Conservation (phyloP, 1,139 yeast species). For the Taphrina flavorubra region DNA sequence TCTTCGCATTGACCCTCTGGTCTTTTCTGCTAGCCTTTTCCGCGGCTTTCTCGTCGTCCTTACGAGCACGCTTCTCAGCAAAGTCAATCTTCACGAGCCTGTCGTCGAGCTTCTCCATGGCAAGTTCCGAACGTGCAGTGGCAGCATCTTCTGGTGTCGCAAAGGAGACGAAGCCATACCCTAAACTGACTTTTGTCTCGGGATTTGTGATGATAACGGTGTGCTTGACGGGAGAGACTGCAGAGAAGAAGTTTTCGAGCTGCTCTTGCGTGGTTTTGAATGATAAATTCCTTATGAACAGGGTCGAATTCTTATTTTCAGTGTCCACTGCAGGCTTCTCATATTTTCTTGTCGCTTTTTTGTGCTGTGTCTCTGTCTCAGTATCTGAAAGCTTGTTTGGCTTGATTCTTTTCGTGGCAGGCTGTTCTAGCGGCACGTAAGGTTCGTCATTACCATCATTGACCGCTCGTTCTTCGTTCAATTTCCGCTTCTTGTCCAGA, state of each 20-base stretch:
- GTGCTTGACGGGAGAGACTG: constrained; percentile 92
- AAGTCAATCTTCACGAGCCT: constrained; percentile 76
- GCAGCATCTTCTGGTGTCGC: constrained; percentile 82
- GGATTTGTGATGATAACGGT: constrained; percentile 87
- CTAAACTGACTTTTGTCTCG: constrained; percentile 72
- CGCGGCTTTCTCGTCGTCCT: constrained; percentile 51
- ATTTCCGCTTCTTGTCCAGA: constrained; percentile 29
- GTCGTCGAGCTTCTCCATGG: constrained; percentile 68
- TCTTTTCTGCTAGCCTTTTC: constrained; percentile 47
- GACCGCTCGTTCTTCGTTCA: constrained; percentile 17
- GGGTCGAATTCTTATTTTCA: constrained; percentile 45
- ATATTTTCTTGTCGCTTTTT: constrained; percentile 2
- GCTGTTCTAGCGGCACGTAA: constrained; percentile 7
- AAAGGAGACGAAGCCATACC: constrained; percentile 95
- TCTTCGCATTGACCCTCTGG: constrained; percentile 47
- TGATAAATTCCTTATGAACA: constrained; percentile 83
- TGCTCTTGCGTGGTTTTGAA: constrained; percentile 83
- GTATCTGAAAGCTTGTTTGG: neutral
- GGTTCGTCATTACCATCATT: neutral
- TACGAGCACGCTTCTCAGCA: constrained; percentile 91
- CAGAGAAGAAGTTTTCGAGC: constrained; percentile 77
- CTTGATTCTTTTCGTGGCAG: constrained; percentile 13
- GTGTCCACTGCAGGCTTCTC: constrained; percentile 24
- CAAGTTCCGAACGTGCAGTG: constrained; percentile 72
- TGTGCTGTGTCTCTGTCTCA: neutral